Evolutionary conservation across 495 filamentous ascomycete genomes (phyloP).

Genomic region (Aspergillus coremiiformis): DNA sequence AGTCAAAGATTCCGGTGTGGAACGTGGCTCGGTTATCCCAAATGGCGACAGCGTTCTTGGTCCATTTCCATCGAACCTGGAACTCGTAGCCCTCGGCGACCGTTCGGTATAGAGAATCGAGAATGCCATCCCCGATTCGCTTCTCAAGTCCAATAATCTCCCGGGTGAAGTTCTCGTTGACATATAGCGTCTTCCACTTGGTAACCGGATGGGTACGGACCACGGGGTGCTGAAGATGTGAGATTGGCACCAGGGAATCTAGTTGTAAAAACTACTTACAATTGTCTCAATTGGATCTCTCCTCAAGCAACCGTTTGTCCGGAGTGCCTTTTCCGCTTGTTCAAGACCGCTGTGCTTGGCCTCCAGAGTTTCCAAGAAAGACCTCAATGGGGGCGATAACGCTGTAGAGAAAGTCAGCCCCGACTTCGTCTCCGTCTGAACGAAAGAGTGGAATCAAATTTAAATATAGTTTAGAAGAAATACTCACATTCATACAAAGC

Average conservation of each 20-base stretch:
- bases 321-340: conserved; percentile 7
- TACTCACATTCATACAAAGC: conserved; percentile 6
- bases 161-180: conserved; percentile 11
- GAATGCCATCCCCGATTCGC: background rate
- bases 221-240: conserved; percentile 28
- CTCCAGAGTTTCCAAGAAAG: conserved; percentile 10
- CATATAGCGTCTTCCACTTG: conserved; percentile 39
- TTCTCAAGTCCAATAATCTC: conserved; percentile 16
- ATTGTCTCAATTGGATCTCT: conserved; percentile 6
- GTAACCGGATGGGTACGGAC: conserved; percentile 44
- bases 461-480: background rate
- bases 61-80: conserved; percentile 25
- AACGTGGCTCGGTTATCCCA: conserved; percentile 21
- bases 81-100: conserved; percentile 5
- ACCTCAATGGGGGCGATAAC: conserved; percentile 17
- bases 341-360: conserved; percentile 8
- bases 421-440: background rate
- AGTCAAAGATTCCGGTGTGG: conserved; percentile 14
- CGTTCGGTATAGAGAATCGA: conserved; percentile 1
- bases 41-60: conserved; percentile 18
- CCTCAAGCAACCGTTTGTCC: conserved; percentile 3
- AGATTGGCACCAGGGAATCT: background rate
- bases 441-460: background rate
- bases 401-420: conserved; percentile 2
- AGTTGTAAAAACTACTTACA: conserved; percentile 10